Evolutionary conservation across 495 filamentous ascomycete species (phyloP), one percentile per base, ranked within the genome.

Genomic region (Neurospora terricola): DNA sequence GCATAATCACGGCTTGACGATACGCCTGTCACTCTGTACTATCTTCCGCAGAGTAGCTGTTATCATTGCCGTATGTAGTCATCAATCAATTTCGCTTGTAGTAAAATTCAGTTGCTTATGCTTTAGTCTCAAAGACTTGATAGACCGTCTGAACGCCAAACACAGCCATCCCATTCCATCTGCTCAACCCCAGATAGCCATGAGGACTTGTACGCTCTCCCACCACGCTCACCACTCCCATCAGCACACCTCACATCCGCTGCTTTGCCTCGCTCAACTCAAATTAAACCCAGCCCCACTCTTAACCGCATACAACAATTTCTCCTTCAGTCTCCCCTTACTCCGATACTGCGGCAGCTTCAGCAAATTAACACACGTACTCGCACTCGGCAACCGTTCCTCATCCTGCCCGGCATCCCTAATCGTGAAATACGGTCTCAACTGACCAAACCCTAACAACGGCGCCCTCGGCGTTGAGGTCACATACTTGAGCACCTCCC

Each of bases 211-310:
- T 34, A 34, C 3, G 34, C 34, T 34, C 34, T 34, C 34, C 34
- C 34, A 34, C 34, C 34, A 34, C 34, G 34, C 34, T 34, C 34
- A 34, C 34, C 34, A 34, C 34, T 34, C 34, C 34, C 34, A 34
- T 34, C 34, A 34, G 34, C 34, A 34, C 34, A 34, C 34, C 34
- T 34, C 34, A 34, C 34, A 34, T 34, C 34, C 34, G 34, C 34
- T 34, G 34, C 34, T 34, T 34, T 34, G 34, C 34, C 34, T 34
- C 34, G 34, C 34, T 43, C 18, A 96, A 82, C 92, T 94, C 77
- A 99, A 84, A 85, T 99, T 94, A 82, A 99, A 99, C 11, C 96
- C 96, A 62, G 96, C 96, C 16, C 94, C 94, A 12, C 93, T 91
- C 77, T 91, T 93, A 23, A 97, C 91, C 30, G 95, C 94, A 83